These are phyloP conservation scores for Mrakia gelida DNA, from an alignment of 768 basidiomycete genomes.

Conservation along the genomic window DNA sequence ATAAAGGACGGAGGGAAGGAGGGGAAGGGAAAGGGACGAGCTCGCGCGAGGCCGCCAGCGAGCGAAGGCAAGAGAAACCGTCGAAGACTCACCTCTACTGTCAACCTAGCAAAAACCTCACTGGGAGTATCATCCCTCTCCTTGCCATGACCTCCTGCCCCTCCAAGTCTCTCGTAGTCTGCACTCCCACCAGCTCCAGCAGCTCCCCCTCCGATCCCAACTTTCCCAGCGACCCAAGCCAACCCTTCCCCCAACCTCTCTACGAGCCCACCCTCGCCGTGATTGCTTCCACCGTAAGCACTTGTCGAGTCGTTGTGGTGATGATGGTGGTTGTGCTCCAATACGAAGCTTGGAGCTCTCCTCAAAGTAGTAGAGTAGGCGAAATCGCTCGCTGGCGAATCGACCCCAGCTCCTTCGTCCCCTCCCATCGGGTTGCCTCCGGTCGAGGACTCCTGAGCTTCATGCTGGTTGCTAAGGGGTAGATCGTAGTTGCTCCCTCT, in stretches of 20 bases:
- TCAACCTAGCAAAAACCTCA: conserved; percentile 40
- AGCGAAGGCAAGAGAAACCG: not conserved
- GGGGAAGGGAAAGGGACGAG: not conserved
- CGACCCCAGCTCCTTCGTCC: not conserved
- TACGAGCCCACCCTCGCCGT: not conserved
- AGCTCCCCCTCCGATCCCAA: not conserved
- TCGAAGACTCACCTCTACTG: conserved; percentile 38
- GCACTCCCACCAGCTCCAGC: not conserved
- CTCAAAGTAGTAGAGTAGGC: conserved; percentile 29
- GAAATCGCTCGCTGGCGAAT: not conserved
- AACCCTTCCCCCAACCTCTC: not conserved
- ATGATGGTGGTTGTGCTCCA: not conserved
- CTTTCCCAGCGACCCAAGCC: conserved; percentile 11
- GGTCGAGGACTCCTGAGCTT: not conserved
- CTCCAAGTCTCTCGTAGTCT: not conserved
- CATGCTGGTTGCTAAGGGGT: not conserved
- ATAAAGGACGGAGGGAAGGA: not conserved
- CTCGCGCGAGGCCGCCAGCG: not conserved
- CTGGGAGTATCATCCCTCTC: conserved; percentile 40
- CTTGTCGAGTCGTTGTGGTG: not conserved
- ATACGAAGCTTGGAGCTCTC: not conserved
- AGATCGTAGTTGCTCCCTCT: not conserved
- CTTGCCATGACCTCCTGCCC: not conserved
- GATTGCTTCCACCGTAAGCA: not conserved
- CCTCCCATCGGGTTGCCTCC: not conserved